These are phyloP conservation scores for Harringtonia lauricola DNA, from an alignment of 2,329 filamentous ascomycete species.

Conservation along the genomic window DNA sequence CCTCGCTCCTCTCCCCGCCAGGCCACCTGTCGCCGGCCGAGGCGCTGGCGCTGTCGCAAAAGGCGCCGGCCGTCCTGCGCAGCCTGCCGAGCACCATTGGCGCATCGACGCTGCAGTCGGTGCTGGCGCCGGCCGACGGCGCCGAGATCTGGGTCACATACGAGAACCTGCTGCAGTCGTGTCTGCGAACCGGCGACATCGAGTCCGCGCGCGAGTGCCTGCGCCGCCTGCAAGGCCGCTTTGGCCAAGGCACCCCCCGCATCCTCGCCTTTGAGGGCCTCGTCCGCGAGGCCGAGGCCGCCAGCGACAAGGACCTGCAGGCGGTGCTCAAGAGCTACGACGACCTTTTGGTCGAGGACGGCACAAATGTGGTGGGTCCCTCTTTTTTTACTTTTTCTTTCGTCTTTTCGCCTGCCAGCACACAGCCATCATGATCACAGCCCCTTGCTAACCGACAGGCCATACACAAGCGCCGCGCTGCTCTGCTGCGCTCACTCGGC, in stretches of 20 bases:
- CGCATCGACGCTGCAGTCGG: constrained; percentile 38
- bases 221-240: constrained; percentile 64
- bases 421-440: too few relatives aligned
- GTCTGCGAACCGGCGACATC: constrained; percentile 76
- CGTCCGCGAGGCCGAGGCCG: constrained; percentile 72
- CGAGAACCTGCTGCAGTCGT: constrained; percentile 78
- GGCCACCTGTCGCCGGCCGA: constrained; percentile 43
- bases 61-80: constrained; percentile 44
- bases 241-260: constrained; percentile 75
- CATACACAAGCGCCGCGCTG: constrained; percentile 73
- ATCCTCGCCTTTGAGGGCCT: constrained; percentile 75
- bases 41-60: constrained; percentile 47
- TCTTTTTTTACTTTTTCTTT: not conserved
- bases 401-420: not conserved
- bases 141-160: constrained; percentile 75
- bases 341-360: constrained; percentile 58
- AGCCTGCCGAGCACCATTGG: constrained; percentile 43
- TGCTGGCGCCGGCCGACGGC: constrained; percentile 53
- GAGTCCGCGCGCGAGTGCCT: constrained; percentile 65
- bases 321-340: constrained; percentile 69
- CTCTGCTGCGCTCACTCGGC: constrained; percentile 65
- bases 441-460: constrained; percentile 38
- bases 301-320: constrained; percentile 51
- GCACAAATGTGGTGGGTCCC: constrained; percentile 63
- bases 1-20: constrained; percentile 44